Evolutionary conservation across 2,329 filamentous ascomycete genomes (phyloP).

Genomic region (Furcasterigmium furcatum): DNA sequence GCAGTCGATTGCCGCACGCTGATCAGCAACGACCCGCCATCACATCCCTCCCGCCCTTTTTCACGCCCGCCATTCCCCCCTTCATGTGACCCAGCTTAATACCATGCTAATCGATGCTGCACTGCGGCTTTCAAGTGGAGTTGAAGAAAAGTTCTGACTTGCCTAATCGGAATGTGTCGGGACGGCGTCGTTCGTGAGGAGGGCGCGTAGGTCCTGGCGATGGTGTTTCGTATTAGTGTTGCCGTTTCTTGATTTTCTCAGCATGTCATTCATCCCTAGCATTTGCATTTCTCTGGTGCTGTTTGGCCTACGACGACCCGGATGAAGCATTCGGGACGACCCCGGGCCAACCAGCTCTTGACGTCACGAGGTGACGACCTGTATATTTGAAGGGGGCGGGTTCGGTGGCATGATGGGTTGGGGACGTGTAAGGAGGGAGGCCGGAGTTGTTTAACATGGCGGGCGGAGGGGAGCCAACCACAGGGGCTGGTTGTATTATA

Average conservation of each 20-base stretch:
- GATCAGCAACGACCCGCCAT: no score
- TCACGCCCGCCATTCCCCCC: no score
- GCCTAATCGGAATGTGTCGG: not conserved
- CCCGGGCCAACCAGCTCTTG: not conserved
- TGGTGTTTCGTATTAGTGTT: not conserved
- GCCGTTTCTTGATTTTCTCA: slow-evolving; percentile 5
- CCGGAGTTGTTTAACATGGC: no score
- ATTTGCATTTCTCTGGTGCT: slow-evolving; percentile 2
- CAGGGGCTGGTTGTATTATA: not conserved
- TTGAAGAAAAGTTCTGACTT: not conserved
- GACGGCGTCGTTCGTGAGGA: not conserved
- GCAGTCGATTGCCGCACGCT: no score
- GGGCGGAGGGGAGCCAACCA: no score
- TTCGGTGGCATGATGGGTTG: not conserved
- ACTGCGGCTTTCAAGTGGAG: not conserved
- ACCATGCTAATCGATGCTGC: slow-evolving; percentile 7
- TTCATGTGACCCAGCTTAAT: no score
- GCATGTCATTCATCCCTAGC: slow-evolving; percentile 3
- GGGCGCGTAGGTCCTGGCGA: not conserved
- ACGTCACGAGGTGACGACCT: slow-evolving; percentile 3
- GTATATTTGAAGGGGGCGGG: slow-evolving; percentile 2
- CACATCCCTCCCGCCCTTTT: no score
- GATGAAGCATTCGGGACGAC: not conserved
- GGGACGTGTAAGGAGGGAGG: no score
- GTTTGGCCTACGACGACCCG: not conserved